Percentiles rank a stretch among this genome's conserved stretches.
These are phyloP conservation scores for Candida pseudofarinosa DNA, from an alignment of 805 yeast species.

Conservation along the genomic window DNA sequence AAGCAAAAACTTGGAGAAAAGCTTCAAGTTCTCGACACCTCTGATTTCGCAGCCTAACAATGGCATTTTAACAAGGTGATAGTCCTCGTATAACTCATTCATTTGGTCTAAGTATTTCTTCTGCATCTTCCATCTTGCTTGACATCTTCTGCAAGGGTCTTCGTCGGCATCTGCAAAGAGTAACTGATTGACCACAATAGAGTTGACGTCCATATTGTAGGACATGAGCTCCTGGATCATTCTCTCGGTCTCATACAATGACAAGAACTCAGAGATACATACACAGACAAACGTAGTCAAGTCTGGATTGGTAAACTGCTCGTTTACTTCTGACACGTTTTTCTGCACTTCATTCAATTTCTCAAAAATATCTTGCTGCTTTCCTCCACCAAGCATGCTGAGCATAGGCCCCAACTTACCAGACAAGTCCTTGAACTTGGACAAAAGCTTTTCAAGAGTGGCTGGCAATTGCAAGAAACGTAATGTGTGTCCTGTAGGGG, in stretches of 20 bases:
- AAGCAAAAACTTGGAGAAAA: conserved; percentile 77
- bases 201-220: conserved; percentile 93
- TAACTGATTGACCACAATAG: conserved; percentile 92
- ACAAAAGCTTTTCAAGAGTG: conserved; percentile 80
- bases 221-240: conserved; percentile 94
- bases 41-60: conserved; percentile 92
- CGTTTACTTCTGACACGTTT: conserved; percentile 82
- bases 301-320: conserved; percentile 94
- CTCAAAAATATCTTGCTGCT: conserved; percentile 65
- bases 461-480: conserved; percentile 93
- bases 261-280: conserved; percentile 94
- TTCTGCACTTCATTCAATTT: conserved; percentile 79
- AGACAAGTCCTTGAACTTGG: conserved; percentile 82
- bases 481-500: conserved; percentile 98
- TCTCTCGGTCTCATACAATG: conserved; percentile 95
- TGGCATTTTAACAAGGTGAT: conserved; percentile 94
- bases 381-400: conserved; percentile 66
- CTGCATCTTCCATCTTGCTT: conserved; percentile 93
- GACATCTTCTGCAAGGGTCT: conserved; percentile 81
- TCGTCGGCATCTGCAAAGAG: conserved; percentile 79
- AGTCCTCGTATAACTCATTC: conserved; percentile 94
- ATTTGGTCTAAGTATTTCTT: conserved; percentile 91
- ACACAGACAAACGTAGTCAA: conserved; percentile 94
- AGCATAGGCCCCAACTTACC: conserved; percentile 89
- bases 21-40: conserved; percentile 80